Evolutionary conservation across 352 stramenopile genomes (phyloP).

Genomic region (Phytophthora cryptogea): DNA sequence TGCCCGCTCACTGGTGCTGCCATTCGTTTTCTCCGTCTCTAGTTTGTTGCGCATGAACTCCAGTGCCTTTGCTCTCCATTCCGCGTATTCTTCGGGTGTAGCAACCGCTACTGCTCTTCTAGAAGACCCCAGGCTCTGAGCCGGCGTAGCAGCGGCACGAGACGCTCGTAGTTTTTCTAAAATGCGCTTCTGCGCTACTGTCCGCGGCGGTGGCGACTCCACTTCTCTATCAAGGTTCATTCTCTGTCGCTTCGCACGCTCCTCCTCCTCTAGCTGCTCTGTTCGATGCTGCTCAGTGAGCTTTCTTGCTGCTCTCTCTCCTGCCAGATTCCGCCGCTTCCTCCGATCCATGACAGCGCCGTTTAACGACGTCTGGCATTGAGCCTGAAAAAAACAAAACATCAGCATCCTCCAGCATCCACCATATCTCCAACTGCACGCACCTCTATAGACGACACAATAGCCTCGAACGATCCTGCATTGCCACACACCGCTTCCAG

Average conservation of each 20-base stretch:
- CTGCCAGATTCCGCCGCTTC: slow-evolving; percentile 27
- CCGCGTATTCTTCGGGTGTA: slow-evolving; percentile 36
- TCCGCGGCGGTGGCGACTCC: slow-evolving; percentile 15
- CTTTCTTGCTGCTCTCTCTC: slow-evolving; percentile 21
- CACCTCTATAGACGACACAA: slow-evolving; percentile 74
- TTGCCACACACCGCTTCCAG: slow-evolving; percentile 64
- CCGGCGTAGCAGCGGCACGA: slow-evolving; percentile 2
- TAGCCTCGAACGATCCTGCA: slow-evolving; percentile 60
- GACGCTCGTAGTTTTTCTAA: slow-evolving; percentile 26
- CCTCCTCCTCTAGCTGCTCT: slow-evolving; percentile 34
- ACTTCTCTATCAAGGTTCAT: slow-evolving; percentile 12
- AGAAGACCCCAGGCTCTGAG: slow-evolving; percentile 3
- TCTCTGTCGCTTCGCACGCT: slow-evolving; percentile 33
- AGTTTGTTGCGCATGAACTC: slow-evolving; percentile 39
- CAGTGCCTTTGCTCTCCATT: slow-evolving; percentile 35
- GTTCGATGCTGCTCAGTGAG: slow-evolving; percentile 24
- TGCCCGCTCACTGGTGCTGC: neutral
- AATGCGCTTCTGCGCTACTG: slow-evolving; percentile 23
- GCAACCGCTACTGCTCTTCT: slow-evolving; percentile 10
- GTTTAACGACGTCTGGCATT: slow-evolving; percentile 51
- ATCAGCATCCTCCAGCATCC: neutral
- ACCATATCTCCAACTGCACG: neutral
- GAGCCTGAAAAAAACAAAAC: slow-evolving; percentile 22
- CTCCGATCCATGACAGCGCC: slow-evolving; percentile 42
- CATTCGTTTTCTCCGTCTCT: slow-evolving; percentile 12